These are phyloP conservation scores for Podaxis pistillaris DNA, from an alignment of 768 basidiomycete genomes.

Conservation along the genomic window DNA sequence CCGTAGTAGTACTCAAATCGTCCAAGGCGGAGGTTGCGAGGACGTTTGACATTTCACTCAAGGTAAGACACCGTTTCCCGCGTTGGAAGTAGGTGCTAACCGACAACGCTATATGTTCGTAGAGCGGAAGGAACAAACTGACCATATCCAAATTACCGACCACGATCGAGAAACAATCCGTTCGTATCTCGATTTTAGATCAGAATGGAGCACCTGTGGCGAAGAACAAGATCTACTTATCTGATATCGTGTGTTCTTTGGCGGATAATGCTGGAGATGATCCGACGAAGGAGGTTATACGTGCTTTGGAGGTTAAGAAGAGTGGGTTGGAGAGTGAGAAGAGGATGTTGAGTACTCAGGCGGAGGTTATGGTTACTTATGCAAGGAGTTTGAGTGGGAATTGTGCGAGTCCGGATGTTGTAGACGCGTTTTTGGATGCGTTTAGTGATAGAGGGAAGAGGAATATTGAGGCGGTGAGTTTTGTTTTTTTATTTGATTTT, in stretches of 20 bases:
- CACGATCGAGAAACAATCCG: slow-evolving; percentile 48
- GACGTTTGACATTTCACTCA: slow-evolving; percentile 43
- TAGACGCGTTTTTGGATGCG: slow-evolving; percentile 39
- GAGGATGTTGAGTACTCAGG: slow-evolving; percentile 38
- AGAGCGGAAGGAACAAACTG: slow-evolving; percentile 55
- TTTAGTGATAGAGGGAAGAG: slow-evolving; percentile 38
- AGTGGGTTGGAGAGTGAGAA: slow-evolving; percentile 36
- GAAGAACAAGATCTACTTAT: slow-evolving; percentile 28
- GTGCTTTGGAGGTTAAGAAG: slow-evolving; percentile 34
- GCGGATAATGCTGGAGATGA: slow-evolving; percentile 16
- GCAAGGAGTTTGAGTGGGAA: slow-evolving; percentile 44
- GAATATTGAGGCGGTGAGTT: slow-evolving; percentile 31
- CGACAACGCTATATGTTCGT: not conserved
- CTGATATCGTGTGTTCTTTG: slow-evolving; percentile 53
- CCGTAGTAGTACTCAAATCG: slow-evolving; percentile 57
- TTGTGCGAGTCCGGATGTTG: slow-evolving; percentile 34
- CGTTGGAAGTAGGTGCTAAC: not conserved
- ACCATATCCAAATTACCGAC: slow-evolving; percentile 47
- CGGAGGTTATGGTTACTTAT: slow-evolving; percentile 41
- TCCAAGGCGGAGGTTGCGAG: slow-evolving; percentile 56
- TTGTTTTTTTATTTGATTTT: not conserved
- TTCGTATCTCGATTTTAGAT: slow-evolving; percentile 49
- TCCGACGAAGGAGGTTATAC: slow-evolving; percentile 30
- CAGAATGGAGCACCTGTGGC: slow-evolving; percentile 28
- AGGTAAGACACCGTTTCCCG: slow-evolving; percentile 32